Evolutionary conservation across 306 rosid species (phyloP).

Genomic region (Trifolium fragiferum): DNA sequence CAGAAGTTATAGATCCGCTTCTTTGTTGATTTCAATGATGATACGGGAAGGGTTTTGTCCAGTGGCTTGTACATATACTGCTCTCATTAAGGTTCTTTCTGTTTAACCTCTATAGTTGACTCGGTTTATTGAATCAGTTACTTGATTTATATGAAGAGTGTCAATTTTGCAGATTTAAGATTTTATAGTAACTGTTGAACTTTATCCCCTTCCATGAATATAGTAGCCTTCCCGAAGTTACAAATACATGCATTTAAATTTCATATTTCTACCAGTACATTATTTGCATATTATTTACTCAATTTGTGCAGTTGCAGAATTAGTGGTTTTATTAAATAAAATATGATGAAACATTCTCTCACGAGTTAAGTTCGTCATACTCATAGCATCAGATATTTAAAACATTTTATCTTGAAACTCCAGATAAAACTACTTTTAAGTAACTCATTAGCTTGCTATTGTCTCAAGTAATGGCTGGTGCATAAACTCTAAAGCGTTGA

Average conservation of each 20-base stretch:
- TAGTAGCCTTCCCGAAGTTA: constrained; percentile 4
- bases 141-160: constrained; percentile 35
- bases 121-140: constrained; percentile 23
- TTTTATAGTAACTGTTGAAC: constrained; percentile 36
- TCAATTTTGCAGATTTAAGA: not conserved
- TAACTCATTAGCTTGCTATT: constrained; percentile 7
- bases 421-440: not conserved
- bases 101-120: constrained; percentile 29
- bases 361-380: constrained; percentile 9
- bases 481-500: not conserved
- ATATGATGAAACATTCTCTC: constrained; percentile 16
- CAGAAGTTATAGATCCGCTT: constrained; percentile 72
- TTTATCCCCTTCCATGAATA: constrained; percentile 10
- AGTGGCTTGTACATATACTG: constrained; percentile 55
- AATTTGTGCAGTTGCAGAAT: constrained; percentile 9
- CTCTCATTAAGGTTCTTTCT: constrained; percentile 68
- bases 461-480: not conserved
- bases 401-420: not conserved
- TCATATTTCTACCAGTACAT: constrained; percentile 16
- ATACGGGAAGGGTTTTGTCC: constrained; percentile 74
- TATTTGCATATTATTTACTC: constrained; percentile 19
- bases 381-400: constrained; percentile 11
- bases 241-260: constrained; percentile 26
- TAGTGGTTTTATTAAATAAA: constrained; percentile 13
- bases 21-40: constrained; percentile 70